Evolutionary conservation across 257 asterid species (phyloP).

Genomic region (Eustoma russellianum): DNA sequence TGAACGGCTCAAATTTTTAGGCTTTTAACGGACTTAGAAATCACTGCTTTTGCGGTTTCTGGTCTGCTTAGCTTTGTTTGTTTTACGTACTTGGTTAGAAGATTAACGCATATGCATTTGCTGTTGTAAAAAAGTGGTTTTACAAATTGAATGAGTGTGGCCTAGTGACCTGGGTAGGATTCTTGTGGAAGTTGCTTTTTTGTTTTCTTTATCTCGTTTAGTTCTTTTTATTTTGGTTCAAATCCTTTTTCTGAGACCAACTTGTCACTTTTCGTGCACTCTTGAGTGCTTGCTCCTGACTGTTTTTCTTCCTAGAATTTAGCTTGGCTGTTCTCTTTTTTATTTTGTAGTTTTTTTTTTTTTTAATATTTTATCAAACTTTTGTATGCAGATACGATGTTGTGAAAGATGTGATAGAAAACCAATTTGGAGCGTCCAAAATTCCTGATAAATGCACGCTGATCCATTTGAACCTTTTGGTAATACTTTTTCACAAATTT

Average conservation of each 20-base stretch:
- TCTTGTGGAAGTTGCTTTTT: no score
- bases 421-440: conserved; percentile 40
- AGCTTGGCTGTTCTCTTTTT: no score
- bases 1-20: no score
- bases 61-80: not conserved
- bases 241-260: not conserved
- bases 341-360: not conserved
- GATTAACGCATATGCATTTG: no score
- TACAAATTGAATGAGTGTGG: not conserved
- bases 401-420: conserved; percentile 41
- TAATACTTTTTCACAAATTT: conserved; percentile 19
- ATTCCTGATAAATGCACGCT: conserved; percentile 67
- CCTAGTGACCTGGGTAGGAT: not conserved
- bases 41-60: not conserved
- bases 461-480: conserved; percentile 87
- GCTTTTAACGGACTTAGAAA: not conserved
- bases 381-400: conserved; percentile 52
- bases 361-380: not conserved
- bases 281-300: not conserved
- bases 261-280: not conserved
- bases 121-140: not conserved
- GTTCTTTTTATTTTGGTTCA: not conserved
- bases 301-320: no score
- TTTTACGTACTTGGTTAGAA: no score
- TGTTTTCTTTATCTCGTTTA: no score